Evolutionary conservation across 306 rosid species (phyloP).

Genomic region (Lupinus albus): DNA sequence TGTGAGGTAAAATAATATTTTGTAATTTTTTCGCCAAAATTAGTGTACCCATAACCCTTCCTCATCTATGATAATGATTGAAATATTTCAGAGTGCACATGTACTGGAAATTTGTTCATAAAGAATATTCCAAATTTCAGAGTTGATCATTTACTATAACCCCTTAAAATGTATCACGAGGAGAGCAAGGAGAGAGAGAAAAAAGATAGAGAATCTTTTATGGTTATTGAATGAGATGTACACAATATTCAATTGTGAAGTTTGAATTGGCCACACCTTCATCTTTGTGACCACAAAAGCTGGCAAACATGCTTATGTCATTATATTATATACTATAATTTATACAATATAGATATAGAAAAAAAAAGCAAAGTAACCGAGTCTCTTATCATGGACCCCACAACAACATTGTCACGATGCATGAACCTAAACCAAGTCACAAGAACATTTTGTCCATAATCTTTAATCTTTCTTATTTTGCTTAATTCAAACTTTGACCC

Average conservation of each 20-base stretch:
- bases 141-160: slow-evolving; percentile 26
- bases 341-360: too few relatives aligned
- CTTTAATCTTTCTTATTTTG: slow-evolving; percentile 2
- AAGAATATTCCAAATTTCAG: background rate
- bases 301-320: slow-evolving; percentile 49
- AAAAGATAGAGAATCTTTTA: slow-evolving; percentile 44
- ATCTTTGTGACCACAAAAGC: slow-evolving; percentile 59
- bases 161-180: slow-evolving; percentile 40
- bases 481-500: slow-evolving; percentile 34
- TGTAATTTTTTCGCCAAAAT: too few relatives aligned
- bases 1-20: too few relatives aligned
- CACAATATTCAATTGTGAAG: slow-evolving; percentile 43
- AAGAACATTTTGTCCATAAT: background rate
- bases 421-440: slow-evolving; percentile 22
- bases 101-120: background rate
- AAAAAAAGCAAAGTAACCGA: background rate
- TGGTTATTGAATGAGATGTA: slow-evolving; percentile 50
- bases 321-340: background rate
- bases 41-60: background rate
- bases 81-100: background rate
- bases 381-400: slow-evolving; percentile 38
- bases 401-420: slow-evolving; percentile 27
- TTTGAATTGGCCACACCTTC: slow-evolving; percentile 55
- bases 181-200: slow-evolving; percentile 37
- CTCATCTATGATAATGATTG: background rate